Evolutionary conservation across 2,329 filamentous ascomycete genomes (phyloP), one percentile per base, ranked within the genome.

Genomic region (Aureobasidium uvarum): DNA sequence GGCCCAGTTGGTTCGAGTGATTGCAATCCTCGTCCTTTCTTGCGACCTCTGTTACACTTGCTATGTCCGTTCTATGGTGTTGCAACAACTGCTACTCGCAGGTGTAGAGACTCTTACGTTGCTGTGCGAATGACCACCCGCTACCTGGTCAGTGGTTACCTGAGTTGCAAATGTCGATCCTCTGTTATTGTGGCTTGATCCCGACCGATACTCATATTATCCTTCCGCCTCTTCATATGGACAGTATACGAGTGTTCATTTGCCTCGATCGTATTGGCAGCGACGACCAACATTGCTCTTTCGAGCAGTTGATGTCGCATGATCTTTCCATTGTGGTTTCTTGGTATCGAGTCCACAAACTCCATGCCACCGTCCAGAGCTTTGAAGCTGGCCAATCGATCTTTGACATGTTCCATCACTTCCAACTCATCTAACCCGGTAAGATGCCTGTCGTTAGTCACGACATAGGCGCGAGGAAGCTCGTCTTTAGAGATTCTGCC

Each of bases 381-480:
- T 20, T 54, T 54, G 51, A 54, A 54, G 51, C 51, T 54, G 33
- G 51, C n/a, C 23, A 54, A 20, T 7, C 33, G 28, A 23, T 54
- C n/a, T 16, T 20, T 20, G 33, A 54, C 51, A 23, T 20, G 38
- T 38, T 23, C n/a, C n/a, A 36, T 20, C 11, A 54, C 31, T 33
- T 38, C n/a, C 33, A 18, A 11, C 31, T 38, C 31, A 33, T 54
- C 51, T 31, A 38, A 14, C 3, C 33, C 33, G 2, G 13, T 5
- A 38, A 13, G 6, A 11, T 23, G 7, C 13, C n/a, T 16, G 18
- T 23, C 7, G 1, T 8, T 36, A 11, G n/a, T 36, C 11, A 54
- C 51, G 10, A 54, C 51, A 16, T 54, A 54, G 2, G 51, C 51
- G 2, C 33, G 28, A 54, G 51, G 51, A 23, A 23, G 33, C 33